phyloP scores from a whole-genome alignment of 2,329 filamentous ascomycete genomes.

The Fusarium austroafricanum region DNA sequence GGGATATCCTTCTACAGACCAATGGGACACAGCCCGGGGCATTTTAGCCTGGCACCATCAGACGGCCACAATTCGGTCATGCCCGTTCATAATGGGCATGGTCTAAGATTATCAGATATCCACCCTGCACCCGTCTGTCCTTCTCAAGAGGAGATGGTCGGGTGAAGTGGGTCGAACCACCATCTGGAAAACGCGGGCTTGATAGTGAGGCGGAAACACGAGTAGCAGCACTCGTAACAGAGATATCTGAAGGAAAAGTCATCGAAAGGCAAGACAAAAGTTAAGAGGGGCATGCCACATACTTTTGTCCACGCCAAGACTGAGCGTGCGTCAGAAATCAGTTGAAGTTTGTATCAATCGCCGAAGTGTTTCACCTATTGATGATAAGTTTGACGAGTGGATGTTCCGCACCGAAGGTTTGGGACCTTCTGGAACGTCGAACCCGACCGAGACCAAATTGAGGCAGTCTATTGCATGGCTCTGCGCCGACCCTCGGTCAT shows the following conservation, averaged over 20 bases:
- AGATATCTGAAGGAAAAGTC: slow-evolving; percentile 27
- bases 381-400: slow-evolving; percentile 32
- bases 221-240: slow-evolving; percentile 29
- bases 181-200: slow-evolving; percentile 8
- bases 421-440: slow-evolving; percentile 46
- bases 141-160: slow-evolving; percentile 31
- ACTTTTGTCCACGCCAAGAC: slow-evolving; percentile 18
- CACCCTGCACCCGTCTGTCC: slow-evolving; percentile 32
- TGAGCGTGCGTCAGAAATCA: slow-evolving; percentile 6
- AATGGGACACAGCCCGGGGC: slow-evolving; percentile 48
- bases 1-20: slow-evolving; percentile 31
- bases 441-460: slow-evolving; percentile 32
- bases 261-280: slow-evolving; percentile 24
- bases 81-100: slow-evolving; percentile 41
- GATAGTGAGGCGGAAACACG: slow-evolving; percentile 32
- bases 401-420: slow-evolving; percentile 22
- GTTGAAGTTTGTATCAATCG: slow-evolving; percentile 24
- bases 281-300: slow-evolving; percentile 19
- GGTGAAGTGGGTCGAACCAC: slow-evolving; percentile 24
- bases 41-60: slow-evolving; percentile 30
- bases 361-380: slow-evolving; percentile 42
- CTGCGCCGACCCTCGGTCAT: slow-evolving; percentile 7
- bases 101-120: slow-evolving; percentile 32
- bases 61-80: slow-evolving; percentile 43
- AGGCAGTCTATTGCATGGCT: slow-evolving; percentile 24